Conservation (phyloP, 768 basidiomycete genomes). For the Clathrus columnatus region DNA sequence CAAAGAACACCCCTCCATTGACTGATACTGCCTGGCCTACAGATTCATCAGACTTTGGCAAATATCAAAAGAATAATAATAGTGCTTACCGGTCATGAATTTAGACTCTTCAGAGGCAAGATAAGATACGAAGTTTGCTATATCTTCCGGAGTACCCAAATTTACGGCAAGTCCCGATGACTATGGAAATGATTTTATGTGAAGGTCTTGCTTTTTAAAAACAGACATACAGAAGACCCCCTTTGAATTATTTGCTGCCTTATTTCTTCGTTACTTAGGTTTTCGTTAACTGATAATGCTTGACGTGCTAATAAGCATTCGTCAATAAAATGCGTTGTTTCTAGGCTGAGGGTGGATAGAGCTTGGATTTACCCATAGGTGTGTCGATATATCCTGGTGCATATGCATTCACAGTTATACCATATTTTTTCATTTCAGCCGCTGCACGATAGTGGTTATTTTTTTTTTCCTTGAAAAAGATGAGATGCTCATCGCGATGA, state of each 20-base stretch:
- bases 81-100: constrained; percentile 22
- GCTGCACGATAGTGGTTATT: constrained; percentile 17
- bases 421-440: constrained; percentile 21
- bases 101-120: constrained; percentile 26
- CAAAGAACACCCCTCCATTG: not conserved
- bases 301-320: not conserved
- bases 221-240: not conserved
- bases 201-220: not conserved
- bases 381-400: constrained; percentile 26
- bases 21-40: not conserved
- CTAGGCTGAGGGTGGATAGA: not conserved
- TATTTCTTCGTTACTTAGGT: not conserved
- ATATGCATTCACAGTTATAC: constrained; percentile 29
- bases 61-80: not conserved
- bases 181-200: not conserved
- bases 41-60: not conserved
- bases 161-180: not conserved
- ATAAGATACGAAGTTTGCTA: constrained; percentile 32
- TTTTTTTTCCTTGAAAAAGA: too few relatives aligned
- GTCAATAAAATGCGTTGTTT: not conserved
- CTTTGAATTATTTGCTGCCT: not conserved
- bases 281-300: not conserved
- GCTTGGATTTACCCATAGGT: constrained; percentile 17
- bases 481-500: not conserved
- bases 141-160: constrained; percentile 20